These are phyloP conservation scores for Barbatosphaeria neglecta DNA, from an alignment of 495 filamentous ascomycete species.

Conservation along the genomic window DNA sequence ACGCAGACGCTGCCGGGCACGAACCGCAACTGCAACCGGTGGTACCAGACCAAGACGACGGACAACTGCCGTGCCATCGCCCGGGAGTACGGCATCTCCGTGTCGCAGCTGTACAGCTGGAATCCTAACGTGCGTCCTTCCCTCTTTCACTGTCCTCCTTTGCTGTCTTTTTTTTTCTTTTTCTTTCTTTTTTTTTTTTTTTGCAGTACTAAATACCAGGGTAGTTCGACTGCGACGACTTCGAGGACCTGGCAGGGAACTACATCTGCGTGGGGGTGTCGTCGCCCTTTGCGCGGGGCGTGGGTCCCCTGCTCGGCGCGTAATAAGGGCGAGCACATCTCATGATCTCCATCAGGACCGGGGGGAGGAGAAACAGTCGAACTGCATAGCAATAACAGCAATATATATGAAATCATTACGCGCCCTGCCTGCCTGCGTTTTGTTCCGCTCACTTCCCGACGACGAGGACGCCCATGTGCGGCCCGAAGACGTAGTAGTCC, in stretches of 20 bases:
- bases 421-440: neutral
- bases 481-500: neutral
- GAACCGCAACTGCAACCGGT: neutral
- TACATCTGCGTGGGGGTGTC: conserved; percentile 3
- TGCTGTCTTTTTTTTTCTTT: neutral
- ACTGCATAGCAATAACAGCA: neutral
- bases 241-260: conserved; percentile 1
- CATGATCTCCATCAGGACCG: too few relatives aligned
- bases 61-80: neutral
- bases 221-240: conserved; percentile 3
- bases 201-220: neutral
- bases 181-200: too few relatives aligned
- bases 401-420: neutral
- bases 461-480: neutral
- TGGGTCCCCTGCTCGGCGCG: neutral
- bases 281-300: neutral
- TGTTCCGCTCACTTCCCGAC: neutral
- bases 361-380: neutral
- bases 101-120: neutral
- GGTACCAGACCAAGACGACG: neutral
- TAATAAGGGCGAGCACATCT: neutral
- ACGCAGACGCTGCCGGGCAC: neutral
- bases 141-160: neutral
- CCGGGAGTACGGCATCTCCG: neutral
- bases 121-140: neutral